Percentiles rank a stretch among this genome's conserved stretches.
Conservation (phyloP, 192 early-diverging fungal genomes). For the Coemansia sp. region DNA sequence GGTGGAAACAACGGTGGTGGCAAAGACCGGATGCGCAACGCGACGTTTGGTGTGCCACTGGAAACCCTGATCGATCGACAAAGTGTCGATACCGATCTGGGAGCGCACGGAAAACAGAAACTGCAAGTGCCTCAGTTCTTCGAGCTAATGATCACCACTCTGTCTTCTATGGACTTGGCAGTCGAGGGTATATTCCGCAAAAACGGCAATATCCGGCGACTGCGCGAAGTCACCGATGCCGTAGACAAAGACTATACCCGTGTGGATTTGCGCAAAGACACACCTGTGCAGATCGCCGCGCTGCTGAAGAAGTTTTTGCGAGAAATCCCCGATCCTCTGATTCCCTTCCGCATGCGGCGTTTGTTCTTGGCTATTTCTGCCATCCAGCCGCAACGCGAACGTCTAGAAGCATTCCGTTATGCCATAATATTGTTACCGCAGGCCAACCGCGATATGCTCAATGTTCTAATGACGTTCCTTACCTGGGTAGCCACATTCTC, state of each 20-base stretch:
- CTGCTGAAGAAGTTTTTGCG: slow-evolving; percentile 95
- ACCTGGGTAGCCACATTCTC: slow-evolving; percentile 81
- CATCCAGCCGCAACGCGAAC: slow-evolving; percentile 55
- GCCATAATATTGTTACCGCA: slow-evolving; percentile 84
- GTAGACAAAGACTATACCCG: slow-evolving; percentile 80
- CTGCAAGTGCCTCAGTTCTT: slow-evolving; percentile 84
- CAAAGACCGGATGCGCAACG: slow-evolving; percentile 59
- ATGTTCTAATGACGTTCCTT: slow-evolving; percentile 87
- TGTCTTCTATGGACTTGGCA: slow-evolving; percentile 73
- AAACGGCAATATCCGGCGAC: slow-evolving; percentile 92
- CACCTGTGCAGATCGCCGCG: slow-evolving; percentile 90
- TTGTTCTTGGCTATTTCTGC: slow-evolving; percentile 81
- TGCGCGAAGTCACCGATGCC: slow-evolving; percentile 82
- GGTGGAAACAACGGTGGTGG: slow-evolving; percentile 8
- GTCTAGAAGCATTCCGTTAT: slow-evolving; percentile 76
- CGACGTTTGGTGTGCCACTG: slow-evolving; percentile 89
- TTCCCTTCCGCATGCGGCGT: slow-evolving; percentile 85
- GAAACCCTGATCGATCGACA: slow-evolving; percentile 81
- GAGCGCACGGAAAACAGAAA: slow-evolving; percentile 62
- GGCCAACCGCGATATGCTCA: slow-evolving; percentile 87
- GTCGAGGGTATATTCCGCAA: slow-evolving; percentile 97
- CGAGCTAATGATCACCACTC: slow-evolving; percentile 72
- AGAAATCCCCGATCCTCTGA: slow-evolving; percentile 91
- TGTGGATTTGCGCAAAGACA: slow-evolving; percentile 70
- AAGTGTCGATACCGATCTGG: slow-evolving; percentile 75